phyloP scores from a whole-genome alignment of 257 asterid species.

The Nicotiana benthamiana region DNA sequence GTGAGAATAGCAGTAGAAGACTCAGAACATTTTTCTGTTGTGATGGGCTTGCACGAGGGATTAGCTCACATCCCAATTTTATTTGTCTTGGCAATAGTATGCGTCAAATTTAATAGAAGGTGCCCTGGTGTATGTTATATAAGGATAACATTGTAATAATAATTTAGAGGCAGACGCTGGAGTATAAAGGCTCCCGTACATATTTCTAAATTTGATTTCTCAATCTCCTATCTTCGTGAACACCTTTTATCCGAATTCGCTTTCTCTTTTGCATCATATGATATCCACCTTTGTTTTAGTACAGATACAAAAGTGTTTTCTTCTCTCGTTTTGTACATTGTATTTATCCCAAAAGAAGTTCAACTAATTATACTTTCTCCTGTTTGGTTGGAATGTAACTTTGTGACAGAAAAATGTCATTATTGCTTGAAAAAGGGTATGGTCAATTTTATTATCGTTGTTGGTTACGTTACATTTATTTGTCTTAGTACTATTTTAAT shows the following conservation, averaged over 20 bases:
- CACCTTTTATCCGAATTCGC: neutral
- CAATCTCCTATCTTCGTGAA: neutral
- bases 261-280: neutral
- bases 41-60: no score
- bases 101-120: no score
- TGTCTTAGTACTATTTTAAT: neutral
- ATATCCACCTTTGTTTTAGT: neutral
- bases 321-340: neutral
- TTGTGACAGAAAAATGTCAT: neutral
- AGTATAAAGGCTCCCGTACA: no score
- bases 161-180: no score
- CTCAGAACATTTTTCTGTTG: no score
- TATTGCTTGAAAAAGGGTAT: neutral
- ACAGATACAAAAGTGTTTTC: neutral
- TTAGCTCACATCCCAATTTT: no score
- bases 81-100: no score
- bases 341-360: neutral
- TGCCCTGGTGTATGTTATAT: no score
- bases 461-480: neutral
- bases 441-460: neutral
- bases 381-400: neutral
- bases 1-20: no score
- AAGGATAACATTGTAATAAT: no score
- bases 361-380: neutral
- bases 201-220: neutral